Conservation (phyloP, 2,329 filamentous ascomycete genomes). For the Cercospora sojina region DNA sequence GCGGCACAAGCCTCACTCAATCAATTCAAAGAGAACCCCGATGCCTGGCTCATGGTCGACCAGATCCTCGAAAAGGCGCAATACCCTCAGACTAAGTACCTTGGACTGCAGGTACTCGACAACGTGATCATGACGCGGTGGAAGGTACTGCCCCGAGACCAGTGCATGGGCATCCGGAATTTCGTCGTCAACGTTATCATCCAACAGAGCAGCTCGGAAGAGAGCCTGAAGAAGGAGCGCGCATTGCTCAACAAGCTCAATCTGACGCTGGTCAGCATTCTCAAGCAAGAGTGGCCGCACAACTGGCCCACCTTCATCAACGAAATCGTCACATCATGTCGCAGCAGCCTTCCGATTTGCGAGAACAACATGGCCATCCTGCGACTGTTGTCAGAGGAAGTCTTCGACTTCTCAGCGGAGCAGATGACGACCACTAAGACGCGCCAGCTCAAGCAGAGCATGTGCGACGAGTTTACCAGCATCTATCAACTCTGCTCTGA, state of each 20-base stretch:
- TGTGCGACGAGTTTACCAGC: slow-evolving; percentile 97
- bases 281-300: slow-evolving; percentile 99
- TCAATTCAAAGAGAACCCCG: slow-evolving; percentile 98
- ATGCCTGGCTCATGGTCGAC: slow-evolving; percentile 96
- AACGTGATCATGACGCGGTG: slow-evolving; percentile 98
- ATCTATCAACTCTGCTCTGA: slow-evolving; percentile 98
- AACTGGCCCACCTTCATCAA: slow-evolving; percentile 99
- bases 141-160: slow-evolving; percentile 94
- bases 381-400: slow-evolving; percentile 90
- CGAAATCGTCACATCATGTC: slow-evolving; percentile 95
- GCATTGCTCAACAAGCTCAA: slow-evolving; percentile 98
- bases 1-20: slow-evolving; percentile 89
- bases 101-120: slow-evolving; percentile 94
- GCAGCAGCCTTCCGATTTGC: slow-evolving; percentile 93
- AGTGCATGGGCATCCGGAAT: slow-evolving; percentile 97
- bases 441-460: slow-evolving; percentile 92
- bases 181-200: slow-evolving; percentile 99
- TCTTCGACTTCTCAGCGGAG: slow-evolving; percentile 97
- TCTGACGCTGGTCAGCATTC: slow-evolving; percentile 90
- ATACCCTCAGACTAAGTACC: slow-evolving; percentile 95
- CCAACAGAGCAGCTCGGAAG: slow-evolving; percentile 84
- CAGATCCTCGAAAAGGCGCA: slow-evolving; percentile 91
- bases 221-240: slow-evolving; percentile 77
- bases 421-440: slow-evolving; percentile 99
- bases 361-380: slow-evolving; percentile 99